A percentile compares a stretch with the other conserved stretches of the same genome.
These are phyloP conservation scores for Plectosphaerella cucumerina DNA, from an alignment of 2,329 filamentous ascomycete species.

Conservation along the genomic window DNA sequence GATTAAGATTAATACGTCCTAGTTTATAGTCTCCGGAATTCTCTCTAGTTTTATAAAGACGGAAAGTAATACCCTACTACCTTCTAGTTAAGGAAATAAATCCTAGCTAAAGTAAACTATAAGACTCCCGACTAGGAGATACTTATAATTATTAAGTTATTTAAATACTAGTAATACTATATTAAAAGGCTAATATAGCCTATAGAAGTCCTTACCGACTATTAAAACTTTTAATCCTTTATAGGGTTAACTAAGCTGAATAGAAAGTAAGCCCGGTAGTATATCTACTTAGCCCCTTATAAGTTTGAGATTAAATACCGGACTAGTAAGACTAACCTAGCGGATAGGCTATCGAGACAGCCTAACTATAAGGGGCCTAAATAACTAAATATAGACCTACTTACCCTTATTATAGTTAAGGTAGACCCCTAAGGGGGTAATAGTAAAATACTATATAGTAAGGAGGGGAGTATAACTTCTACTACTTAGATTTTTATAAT, in stretches of 20 bases:
- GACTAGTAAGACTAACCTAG: neutral
- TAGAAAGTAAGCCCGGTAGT: neutral
- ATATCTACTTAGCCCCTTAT: neutral
- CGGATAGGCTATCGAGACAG: neutral
- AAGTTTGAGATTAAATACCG: neutral
- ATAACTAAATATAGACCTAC: neutral
- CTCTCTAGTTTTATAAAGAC: constrained; percentile 3
- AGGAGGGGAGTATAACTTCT: too few relatives aligned
- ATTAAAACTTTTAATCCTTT: constrained; percentile 1
- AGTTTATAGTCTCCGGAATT: neutral
- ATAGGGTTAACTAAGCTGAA: constrained; percentile 4
- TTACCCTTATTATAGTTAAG: neutral
- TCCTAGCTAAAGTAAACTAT: constrained; percentile 7
- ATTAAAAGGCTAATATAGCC: constrained; percentile 3
- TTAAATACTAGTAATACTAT: constrained; percentile 1
- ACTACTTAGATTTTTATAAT: too few relatives aligned
- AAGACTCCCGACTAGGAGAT: constrained; percentile 10
- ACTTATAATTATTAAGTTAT: constrained; percentile 6
- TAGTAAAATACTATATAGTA: neutral
- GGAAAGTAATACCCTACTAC: constrained; percentile 2
- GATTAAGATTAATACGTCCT: constrained; percentile 2
- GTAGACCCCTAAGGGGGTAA: neutral
- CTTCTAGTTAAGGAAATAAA: constrained; percentile 3
- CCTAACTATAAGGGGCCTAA: neutral
- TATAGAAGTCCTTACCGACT: neutral